Conservation (phyloP, 176 grass and related monocot species). For the Lolium perenne region DNA sequence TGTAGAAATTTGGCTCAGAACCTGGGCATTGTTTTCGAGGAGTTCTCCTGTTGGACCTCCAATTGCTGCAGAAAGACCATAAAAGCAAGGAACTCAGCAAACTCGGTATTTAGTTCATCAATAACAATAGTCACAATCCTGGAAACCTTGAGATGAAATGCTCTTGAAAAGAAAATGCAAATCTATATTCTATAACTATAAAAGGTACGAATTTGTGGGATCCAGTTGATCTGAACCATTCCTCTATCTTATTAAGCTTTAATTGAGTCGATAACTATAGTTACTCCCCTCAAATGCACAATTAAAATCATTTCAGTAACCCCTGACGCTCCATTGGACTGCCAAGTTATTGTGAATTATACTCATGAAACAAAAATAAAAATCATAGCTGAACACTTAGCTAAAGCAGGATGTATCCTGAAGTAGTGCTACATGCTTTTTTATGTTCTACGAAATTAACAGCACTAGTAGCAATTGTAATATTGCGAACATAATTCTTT, state of each 20-base stretch:
- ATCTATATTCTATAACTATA: not conserved
- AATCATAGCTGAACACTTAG: not conserved
- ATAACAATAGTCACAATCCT: not conserved
- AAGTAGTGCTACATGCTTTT: not conserved
- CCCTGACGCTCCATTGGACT: not conserved
- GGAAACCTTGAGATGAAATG: slow-evolving; percentile 18
- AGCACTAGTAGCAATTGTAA: too few relatives aligned
- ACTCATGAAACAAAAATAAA: too few relatives aligned
- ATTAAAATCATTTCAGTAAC: not conserved
- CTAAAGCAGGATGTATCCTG: not conserved
- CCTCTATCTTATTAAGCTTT: too few relatives aligned
- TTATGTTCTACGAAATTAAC: too few relatives aligned
- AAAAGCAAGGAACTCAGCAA: not conserved
- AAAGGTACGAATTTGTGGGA: not conserved
- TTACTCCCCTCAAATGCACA: not conserved
- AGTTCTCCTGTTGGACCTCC: slow-evolving; percentile 81
- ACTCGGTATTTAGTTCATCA: not conserved
- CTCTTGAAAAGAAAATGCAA: slow-evolving; percentile 17
- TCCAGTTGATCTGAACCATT: not conserved
- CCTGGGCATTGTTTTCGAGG: slow-evolving; percentile 74
- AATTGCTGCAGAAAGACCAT: slow-evolving; percentile 61
- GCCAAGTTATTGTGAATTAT: too few relatives aligned
- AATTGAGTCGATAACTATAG: not conserved
- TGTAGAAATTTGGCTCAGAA: slow-evolving; percentile 76
- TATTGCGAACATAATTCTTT: too few relatives aligned